Evolutionary conservation across 2,329 filamentous ascomycete genomes (phyloP).

Genomic region (Drechmeria coniospora): DNA sequence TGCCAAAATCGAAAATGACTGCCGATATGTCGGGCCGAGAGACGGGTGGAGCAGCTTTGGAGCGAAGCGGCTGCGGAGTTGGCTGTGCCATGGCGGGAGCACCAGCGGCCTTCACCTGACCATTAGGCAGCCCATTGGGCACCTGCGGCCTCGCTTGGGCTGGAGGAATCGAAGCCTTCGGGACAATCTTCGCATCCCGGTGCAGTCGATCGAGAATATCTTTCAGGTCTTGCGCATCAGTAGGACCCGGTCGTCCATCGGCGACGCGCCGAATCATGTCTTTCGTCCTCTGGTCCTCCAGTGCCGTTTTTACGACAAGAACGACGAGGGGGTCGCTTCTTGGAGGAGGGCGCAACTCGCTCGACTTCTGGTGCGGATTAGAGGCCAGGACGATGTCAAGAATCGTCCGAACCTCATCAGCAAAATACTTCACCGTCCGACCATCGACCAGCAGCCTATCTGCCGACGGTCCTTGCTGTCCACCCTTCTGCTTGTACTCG

Average conservation of each 20-base stretch:
- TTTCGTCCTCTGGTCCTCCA: slow-evolving; percentile 34
- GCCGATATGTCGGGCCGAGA: slow-evolving; percentile 46
- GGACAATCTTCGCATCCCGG: slow-evolving; percentile 23
- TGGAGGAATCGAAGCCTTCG: slow-evolving; percentile 11
- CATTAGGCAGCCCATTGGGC: slow-evolving; percentile 19
- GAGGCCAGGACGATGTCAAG: slow-evolving; percentile 42
- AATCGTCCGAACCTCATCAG: slow-evolving; percentile 41
- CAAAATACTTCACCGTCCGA: slow-evolving; percentile 43
- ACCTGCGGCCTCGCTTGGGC: slow-evolving; percentile 12
- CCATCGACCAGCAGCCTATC: slow-evolving; percentile 39
- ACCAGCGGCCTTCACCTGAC: slow-evolving; percentile 10
- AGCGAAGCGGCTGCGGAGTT: slow-evolving; percentile 40
- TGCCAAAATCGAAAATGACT: slow-evolving; percentile 57
- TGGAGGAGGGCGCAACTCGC: slow-evolving; percentile 34
- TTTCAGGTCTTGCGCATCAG: slow-evolving; percentile 40
- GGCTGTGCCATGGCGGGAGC: slow-evolving; percentile 8
- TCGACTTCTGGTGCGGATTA: slow-evolving; percentile 39
- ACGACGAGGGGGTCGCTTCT: slow-evolving; percentile 41
- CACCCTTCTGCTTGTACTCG: slow-evolving; percentile 37
- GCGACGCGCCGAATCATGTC: slow-evolving; percentile 40
- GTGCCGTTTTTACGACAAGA: slow-evolving; percentile 37
- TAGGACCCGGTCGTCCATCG: slow-evolving; percentile 31
- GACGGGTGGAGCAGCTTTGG: slow-evolving; percentile 39
- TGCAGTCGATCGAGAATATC: slow-evolving; percentile 32
- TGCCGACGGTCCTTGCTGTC: slow-evolving; percentile 35